These are phyloP conservation scores for Tylopilus rubrobrunneus DNA, from an alignment of 768 basidiomycete genomes.

Conservation along the genomic window DNA sequence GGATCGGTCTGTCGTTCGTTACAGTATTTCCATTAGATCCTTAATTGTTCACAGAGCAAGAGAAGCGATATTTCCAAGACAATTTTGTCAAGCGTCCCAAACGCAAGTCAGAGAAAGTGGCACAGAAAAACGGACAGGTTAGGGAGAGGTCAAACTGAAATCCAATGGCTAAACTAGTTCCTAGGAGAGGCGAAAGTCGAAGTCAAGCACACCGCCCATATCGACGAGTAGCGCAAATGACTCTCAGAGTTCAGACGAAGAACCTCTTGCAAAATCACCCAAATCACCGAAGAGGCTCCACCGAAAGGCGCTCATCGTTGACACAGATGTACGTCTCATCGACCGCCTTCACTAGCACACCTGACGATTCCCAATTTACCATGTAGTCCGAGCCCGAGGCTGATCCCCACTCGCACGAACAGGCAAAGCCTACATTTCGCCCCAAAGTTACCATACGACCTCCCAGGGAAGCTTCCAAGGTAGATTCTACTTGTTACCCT, in stretches of 20 bases:
- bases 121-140: constrained; percentile 21
- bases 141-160: not conserved
- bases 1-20: constrained; percentile 50
- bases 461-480: constrained; percentile 12
- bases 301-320: constrained; percentile 2
- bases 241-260: constrained; percentile 9
- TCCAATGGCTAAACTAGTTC: not conserved
- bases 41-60: constrained; percentile 30
- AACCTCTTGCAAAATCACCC: not conserved
- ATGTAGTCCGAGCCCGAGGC: constrained; percentile 20
- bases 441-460: not conserved
- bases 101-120: constrained; percentile 11
- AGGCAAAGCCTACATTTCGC: not conserved
- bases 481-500: not conserved
- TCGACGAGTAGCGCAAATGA: constrained; percentile 9
- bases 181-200: constrained; percentile 17
- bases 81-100: constrained; percentile 24
- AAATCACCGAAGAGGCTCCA: constrained; percentile 1
- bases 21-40: not conserved
- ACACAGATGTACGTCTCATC: constrained; percentile 13
- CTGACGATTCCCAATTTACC: not conserved
- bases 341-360: not conserved
- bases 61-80: constrained; percentile 36
- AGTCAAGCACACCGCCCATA: constrained; percentile 3
- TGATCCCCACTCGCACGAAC: constrained; percentile 2